Evolutionary conservation across 805 yeast genomes (phyloP), one percentile per base, ranked within the genome.

Genomic region (Nakazawaea populi): DNA sequence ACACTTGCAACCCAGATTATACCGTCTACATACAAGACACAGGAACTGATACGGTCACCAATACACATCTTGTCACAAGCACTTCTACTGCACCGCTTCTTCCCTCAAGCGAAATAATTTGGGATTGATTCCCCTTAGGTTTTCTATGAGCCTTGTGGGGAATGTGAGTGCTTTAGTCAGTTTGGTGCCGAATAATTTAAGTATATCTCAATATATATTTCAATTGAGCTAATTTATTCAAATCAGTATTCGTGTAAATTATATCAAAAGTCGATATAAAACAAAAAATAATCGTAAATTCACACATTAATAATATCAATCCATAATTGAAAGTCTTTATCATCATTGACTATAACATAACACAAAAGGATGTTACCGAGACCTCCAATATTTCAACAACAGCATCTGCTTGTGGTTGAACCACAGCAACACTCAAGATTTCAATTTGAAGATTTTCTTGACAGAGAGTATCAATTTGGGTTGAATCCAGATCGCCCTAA

Each of bases 401-500:
- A 34, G 40, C 44, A 6, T 6, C 52, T 34, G 46, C 35, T 42
- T 5, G 38, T 28, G 32, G 35, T 34, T 24, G 53, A 42, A 34
- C 36, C 24, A 14, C 53, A 29, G 11, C 49, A 48, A 18, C 46
- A 44, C 14, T 12, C 42, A 18, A 39, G 48, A 36, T 69, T 69
- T 68, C 82, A 84, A 57, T 91, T 92, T 63, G 97, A 92, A 60
- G 85, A 89, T 7, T 89, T 88, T 58, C 75, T 92, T 38, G 74
- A 88, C 58, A 77, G 80, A 52, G 97, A 92, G 63, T 89, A 77
- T 67, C 80, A 86, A 54, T 82, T 90, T 57, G 90, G 94, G 0
- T 72, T 89, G 34, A 90, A 89, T 63, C 96, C 96, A 2, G 92
- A 86, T 60, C 74, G 97, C 53, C 97, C 97, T 5, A 77, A 83